Conservation (phyloP, 306 rosid genomes). For the Prunus mongolica region DNA sequence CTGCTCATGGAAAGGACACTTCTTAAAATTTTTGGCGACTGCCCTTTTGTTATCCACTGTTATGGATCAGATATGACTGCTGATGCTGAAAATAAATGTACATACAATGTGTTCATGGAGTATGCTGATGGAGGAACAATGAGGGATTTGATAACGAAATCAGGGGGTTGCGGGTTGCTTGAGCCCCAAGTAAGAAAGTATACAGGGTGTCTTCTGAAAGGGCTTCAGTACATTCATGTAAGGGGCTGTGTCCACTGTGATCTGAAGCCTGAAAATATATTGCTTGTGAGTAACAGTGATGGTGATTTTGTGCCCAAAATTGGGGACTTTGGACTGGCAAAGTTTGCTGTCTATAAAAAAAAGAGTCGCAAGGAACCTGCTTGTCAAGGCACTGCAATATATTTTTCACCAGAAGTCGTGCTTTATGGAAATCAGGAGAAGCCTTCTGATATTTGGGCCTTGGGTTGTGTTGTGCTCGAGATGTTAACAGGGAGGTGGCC, state of each 20-base stretch:
- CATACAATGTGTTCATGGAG: no score
- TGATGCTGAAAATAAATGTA: no score
- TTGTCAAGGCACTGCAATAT: background rate
- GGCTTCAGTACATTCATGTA: background rate
- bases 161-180: background rate
- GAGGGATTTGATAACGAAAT: background rate
- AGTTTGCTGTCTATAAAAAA: background rate
- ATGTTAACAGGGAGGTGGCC: background rate
- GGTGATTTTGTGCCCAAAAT: background rate
- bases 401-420: background rate
- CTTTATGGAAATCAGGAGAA: background rate
- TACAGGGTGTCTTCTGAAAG: background rate
- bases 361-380: no score
- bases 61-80: no score
- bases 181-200: background rate
- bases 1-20: no score
- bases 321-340: background rate
- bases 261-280: slow-evolving; percentile 9
- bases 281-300: background rate
- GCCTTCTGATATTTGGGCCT: slow-evolving; percentile 6
- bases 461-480: slow-evolving; percentile 3
- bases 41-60: no score
- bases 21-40: no score
- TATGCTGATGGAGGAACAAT: no score
- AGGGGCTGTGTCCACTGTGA: slow-evolving; percentile 21